phyloP scores from a whole-genome alignment of 208 protist genomes.

The Crithidia brevicula region DNA sequence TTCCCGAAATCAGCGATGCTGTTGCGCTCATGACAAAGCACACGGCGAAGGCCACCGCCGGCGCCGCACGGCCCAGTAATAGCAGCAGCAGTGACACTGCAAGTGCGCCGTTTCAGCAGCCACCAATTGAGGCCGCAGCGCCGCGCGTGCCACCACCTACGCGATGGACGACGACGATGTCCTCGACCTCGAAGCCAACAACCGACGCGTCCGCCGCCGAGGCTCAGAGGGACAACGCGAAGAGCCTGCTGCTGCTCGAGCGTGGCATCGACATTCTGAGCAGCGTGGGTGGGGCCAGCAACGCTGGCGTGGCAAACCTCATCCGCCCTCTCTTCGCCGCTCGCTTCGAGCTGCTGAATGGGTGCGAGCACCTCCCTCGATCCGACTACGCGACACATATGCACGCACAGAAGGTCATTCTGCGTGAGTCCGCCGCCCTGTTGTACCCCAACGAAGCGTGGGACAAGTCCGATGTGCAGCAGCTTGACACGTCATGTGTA shows the following conservation, averaged over 20 bases:
- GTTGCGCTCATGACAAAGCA: constrained; percentile 52
- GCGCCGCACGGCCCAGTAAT: too few species aligned
- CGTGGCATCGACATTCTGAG: constrained; percentile 83
- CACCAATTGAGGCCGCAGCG: too few species aligned
- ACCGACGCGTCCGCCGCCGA: constrained; percentile 25
- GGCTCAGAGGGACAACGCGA: constrained; percentile 52
- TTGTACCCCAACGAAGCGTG: constrained; percentile 76
- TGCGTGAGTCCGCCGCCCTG: constrained; percentile 64
- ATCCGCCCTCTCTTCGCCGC: constrained; percentile 69
- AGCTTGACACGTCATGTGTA: constrained; percentile 77
- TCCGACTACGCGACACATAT: constrained; percentile 47
- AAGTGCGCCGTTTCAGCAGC: too few species aligned
- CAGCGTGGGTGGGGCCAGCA: constrained; percentile 46
- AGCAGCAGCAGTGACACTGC: constrained; percentile 3
- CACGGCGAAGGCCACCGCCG: constrained; percentile 3
- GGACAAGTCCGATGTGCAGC: constrained; percentile 66
- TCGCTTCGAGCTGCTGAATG: constrained; percentile 81
- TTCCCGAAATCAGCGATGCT: constrained; percentile 79
- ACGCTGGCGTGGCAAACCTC: constrained; percentile 32
- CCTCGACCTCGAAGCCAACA: constrained; percentile 21
- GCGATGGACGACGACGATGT: constrained; percentile 41
- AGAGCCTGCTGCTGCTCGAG: constrained; percentile 57
- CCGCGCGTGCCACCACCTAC: too few species aligned
- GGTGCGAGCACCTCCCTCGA: constrained; percentile 72
- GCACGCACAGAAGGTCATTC: constrained; percentile 65